Conservation (phyloP, 2,329 filamentous ascomycete species). For the Diaporthe ilicicola region DNA sequence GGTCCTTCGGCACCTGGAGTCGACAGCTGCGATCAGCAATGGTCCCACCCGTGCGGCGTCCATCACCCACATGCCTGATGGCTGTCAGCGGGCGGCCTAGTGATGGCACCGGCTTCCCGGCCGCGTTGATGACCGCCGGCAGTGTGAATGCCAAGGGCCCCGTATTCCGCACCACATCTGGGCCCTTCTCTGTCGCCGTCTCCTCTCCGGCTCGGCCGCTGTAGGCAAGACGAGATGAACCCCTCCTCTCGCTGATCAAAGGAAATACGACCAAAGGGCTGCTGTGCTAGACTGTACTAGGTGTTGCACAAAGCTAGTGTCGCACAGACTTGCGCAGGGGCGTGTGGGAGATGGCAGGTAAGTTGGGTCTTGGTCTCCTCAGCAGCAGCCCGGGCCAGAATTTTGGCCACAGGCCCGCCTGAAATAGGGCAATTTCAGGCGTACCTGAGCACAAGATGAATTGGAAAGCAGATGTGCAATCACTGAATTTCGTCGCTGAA, state of each 20-base stretch:
- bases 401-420: neutral
- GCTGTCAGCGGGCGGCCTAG: neutral
- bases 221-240: slow-evolving; percentile 15
- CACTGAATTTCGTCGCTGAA: neutral
- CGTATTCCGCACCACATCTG: neutral
- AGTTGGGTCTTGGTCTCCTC: neutral
- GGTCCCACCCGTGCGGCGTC: slow-evolving; percentile 3
- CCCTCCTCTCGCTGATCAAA: neutral
- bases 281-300: slow-evolving; percentile 3
- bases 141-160: neutral
- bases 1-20: slow-evolving; percentile 17
- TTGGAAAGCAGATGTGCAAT: neutral
- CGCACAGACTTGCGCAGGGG: slow-evolving; percentile 27
- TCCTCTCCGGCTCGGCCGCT: neutral
- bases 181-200: neutral
- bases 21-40: slow-evolving; percentile 3
- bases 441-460: neutral
- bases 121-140: neutral
- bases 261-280: neutral
- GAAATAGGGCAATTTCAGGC: neutral
- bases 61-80: slow-evolving; percentile 6
- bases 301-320: slow-evolving; percentile 25
- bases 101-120: neutral
- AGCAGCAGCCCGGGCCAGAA: neutral
- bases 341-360: neutral